Base-by-base conservation (phyloP, 2,329 filamentous ascomycete genomes). In the Coniochaeta pulveracea region DNA sequence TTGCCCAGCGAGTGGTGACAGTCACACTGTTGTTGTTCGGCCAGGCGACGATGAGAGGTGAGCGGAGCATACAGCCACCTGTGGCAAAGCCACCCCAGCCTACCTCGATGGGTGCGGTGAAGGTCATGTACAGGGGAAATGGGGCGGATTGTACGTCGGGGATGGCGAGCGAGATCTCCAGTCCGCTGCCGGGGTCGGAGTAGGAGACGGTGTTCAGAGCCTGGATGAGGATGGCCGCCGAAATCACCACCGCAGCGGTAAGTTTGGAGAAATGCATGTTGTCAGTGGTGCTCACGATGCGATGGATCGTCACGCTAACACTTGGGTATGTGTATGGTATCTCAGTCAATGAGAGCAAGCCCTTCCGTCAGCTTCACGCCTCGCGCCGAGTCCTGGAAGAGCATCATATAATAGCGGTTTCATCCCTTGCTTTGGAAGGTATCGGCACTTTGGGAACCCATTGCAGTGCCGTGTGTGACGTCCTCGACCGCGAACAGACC, bases 11-110 rank as follows among this genome's bases (percentile, higher is more conserved):
- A 7, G 49, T 49, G 1, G 48, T 50, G 18, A 51, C 53, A 3
- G 52, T 48, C 3, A 48, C 51, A 14, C 39, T 47, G 11, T 46
- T 47, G 27, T 42, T 48, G 40, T 54, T 52, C 12, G 48, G 40
- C 52, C 52, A 56, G 10, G 50, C 50, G 16, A 56, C 35, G 4
- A 51, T 48, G 3, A 56, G 40, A 5, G 52, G 52, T 8, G 49
- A 48, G 30, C 52, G 51, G 3, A 51, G 46, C 52, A 55, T 56
- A 5, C 46, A 49, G 1, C 51, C 52, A 16, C 49, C 51, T 46
- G 50, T 52, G 3, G 51, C 44, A 26, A 55, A 49, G 3, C 50
- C 52, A 3, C 48, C 50, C 51, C 51, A 56, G 9, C 47, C 49
- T 40, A 49, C 47, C 6, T 38, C 39, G 16, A 46, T 45, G 3